phyloP scores from a whole-genome alignment of 306 rosid species.

The Rosa rugosa region DNA sequence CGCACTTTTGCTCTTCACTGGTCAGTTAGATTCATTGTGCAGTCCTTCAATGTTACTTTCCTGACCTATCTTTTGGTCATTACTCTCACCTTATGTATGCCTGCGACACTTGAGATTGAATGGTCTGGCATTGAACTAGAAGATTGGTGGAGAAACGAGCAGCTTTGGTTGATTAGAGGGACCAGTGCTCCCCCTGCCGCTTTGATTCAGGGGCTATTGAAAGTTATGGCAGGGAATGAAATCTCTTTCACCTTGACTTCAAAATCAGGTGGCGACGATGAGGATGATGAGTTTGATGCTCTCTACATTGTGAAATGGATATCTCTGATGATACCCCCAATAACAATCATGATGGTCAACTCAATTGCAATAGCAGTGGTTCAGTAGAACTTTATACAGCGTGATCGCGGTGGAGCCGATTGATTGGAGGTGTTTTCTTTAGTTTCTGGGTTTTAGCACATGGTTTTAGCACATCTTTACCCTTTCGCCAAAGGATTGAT shows the following conservation, averaged over 20 bases:
- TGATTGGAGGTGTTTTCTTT: slow-evolving; percentile 93
- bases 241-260: slow-evolving; percentile 92
- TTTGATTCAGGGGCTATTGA: slow-evolving; percentile 84
- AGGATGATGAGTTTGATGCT: slow-evolving; percentile 84
- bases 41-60: too few species aligned
- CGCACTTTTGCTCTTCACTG: too few species aligned
- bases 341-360: slow-evolving; percentile 88
- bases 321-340: slow-evolving; percentile 88
- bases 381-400: slow-evolving; percentile 88
- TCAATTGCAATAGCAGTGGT: slow-evolving; percentile 86
- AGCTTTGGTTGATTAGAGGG: slow-evolving; percentile 96
- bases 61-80: slow-evolving; percentile 73
- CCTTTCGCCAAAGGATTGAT: slow-evolving; percentile 94
- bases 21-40: too few species aligned
- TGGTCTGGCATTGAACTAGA: slow-evolving; percentile 96
- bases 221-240: slow-evolving; percentile 91
- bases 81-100: slow-evolving; percentile 72
- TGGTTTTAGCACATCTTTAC: slow-evolving; percentile 84
- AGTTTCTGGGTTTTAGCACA: slow-evolving; percentile 99
- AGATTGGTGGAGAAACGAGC: slow-evolving; percentile 99
- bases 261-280: slow-evolving; percentile 85
- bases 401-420: slow-evolving; percentile 80
- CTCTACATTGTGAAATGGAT: slow-evolving; percentile 85
- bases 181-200: slow-evolving; percentile 98
- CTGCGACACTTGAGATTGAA: slow-evolving; percentile 82